phyloP scores from a whole-genome alignment of 495 filamentous ascomycete genomes.

The Penicillium cosmopolitanum region DNA sequence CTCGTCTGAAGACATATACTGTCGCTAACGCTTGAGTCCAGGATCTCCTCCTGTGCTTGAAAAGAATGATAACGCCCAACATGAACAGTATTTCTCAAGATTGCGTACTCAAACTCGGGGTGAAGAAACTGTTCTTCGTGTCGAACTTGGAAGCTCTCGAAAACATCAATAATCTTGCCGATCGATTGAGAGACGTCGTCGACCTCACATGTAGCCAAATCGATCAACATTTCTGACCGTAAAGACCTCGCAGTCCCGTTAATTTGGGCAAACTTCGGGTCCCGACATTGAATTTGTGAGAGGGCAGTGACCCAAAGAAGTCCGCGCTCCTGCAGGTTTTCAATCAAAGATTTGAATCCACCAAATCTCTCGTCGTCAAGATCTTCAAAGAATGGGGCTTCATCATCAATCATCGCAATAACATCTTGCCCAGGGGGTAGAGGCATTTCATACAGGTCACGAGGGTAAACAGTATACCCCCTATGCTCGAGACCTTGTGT shows the following conservation, averaged over 20 bases:
- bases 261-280: conserved; percentile 41
- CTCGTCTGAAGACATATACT: conserved; percentile 18
- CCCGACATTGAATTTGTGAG: conserved; percentile 35
- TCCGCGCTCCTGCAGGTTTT: background rate
- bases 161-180: conserved; percentile 23
- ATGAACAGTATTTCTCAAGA: conserved; percentile 14
- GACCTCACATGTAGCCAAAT: conserved; percentile 49
- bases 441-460: conserved; percentile 22
- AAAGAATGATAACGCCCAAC: conserved; percentile 31
- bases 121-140: background rate
- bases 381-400: conserved; percentile 37
- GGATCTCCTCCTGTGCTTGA: conserved; percentile 18
- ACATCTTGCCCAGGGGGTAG: conserved; percentile 33
- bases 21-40: background rate
- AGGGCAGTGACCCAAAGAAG: conserved; percentile 41
- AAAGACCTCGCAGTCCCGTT: conserved; percentile 46
- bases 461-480: conserved; percentile 25
- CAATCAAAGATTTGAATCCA: conserved; percentile 22
- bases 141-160: conserved; percentile 10
- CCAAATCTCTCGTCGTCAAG: conserved; percentile 23
- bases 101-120: background rate
- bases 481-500: background rate
- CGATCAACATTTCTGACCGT: conserved; percentile 40
- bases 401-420: conserved; percentile 38
- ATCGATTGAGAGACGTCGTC: conserved; percentile 24